Evolutionary conservation across 768 basidiomycete genomes (phyloP).

Genomic region (Exsudoporus frostii): DNA sequence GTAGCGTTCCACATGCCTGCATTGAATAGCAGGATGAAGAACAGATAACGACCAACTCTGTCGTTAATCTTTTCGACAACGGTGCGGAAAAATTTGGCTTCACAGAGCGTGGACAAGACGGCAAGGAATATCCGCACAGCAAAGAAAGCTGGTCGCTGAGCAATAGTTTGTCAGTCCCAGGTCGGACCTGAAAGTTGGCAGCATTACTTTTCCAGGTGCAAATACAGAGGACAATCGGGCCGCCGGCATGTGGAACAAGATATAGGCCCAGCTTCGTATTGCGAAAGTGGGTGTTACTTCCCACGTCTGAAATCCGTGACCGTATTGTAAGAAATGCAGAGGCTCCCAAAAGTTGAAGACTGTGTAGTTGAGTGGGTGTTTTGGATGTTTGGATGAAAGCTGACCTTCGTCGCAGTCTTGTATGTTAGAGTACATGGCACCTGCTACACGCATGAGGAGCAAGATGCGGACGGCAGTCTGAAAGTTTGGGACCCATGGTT

Average conservation of each 20-base stretch:
- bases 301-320: constrained; percentile 97
- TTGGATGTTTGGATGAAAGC: not conserved
- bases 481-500: constrained; percentile 85
- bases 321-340: constrained; percentile 83
- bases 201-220: constrained; percentile 68
- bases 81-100: constrained; percentile 78
- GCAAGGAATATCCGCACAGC: constrained; percentile 79
- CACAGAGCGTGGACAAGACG: constrained; percentile 67
- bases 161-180: constrained; percentile 13
- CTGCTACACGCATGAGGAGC: constrained; percentile 72
- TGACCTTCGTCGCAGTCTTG: constrained; percentile 96
- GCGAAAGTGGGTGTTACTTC: constrained; percentile 88
- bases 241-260: constrained; percentile 74
- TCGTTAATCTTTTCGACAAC: constrained; percentile 83
- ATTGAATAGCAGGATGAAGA: constrained; percentile 81
- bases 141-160: constrained; percentile 85
- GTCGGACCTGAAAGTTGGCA: not conserved
- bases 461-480: constrained; percentile 81
- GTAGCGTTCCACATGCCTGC: constrained; percentile 96
- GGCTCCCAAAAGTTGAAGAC: constrained; percentile 99
- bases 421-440: constrained; percentile 94
- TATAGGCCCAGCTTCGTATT: constrained; percentile 95
- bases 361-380: constrained; percentile 29
- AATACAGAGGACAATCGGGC: constrained; percentile 57
- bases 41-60: constrained; percentile 87